Evolutionary conservation across 2,329 filamentous ascomycete species (phyloP), one percentile per base, ranked within the genome.

Genomic region (Macroventuria anomochaeta): DNA sequence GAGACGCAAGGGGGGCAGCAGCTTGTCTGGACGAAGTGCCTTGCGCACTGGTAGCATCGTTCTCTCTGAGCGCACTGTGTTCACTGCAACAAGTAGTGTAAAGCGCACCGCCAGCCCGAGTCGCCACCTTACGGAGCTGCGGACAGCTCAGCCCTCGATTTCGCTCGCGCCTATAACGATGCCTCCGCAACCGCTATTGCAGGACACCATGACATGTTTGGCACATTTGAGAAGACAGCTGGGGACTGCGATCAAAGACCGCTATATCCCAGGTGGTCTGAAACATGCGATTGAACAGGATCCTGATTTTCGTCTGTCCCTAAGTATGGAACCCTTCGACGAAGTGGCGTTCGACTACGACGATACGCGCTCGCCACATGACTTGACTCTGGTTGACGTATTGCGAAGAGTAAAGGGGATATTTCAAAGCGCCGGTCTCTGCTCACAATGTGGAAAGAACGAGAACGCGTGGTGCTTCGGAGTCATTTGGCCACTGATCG

Each of bases 381-480:
- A 46, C 17, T 28, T 38, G 18, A 32, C 23, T 15, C 32, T 46
- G 3, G 23, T 25, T 25, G 8, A 25, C 8, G 18, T 38, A 4
- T 25, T 38, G 21, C 18, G 23, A 23, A 43, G 31, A 17, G 54
- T 57, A 11, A 60, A 60, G 43, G 46, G 10, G 7, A 53, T 60
- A 28, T 58, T 55, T 44, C 31, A 58, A 28, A 42, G 28, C 21
- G 40, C 58, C 13, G 21, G 11, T 18, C 44, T 51, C 23, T 58
- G 51, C 26, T 53, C 44, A 26, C 3, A 56, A 36, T 51, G 43
- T 36, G 44, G 39, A 32, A 31, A 37, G 15, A 53, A 62, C 37
- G 46, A 59, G 37, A 59, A 62, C 32, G 53, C 56, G 15, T 62
- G 49, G 56, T 57, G 53, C 39, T 52, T 44, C 21, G 15, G 46